Evolutionary conservation across 441 rosid genomes (phyloP), one percentile per base, ranked within the genome.

Genomic region (Erysimum pusillum): DNA sequence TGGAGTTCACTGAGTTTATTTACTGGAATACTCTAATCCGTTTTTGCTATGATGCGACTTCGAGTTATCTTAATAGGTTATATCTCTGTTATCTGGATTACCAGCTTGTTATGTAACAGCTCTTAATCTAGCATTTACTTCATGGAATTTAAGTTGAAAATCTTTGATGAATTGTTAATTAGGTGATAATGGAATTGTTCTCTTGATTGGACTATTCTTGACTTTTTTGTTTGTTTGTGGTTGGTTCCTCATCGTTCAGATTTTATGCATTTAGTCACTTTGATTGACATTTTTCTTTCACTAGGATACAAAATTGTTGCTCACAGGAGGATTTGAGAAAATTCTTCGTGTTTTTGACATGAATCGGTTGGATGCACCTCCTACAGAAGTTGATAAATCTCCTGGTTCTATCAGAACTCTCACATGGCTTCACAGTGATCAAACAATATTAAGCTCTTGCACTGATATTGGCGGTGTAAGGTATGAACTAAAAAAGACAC

Each of bases 351-450:
- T 93, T 25, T 93, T 87, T 83, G 96, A 96, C 85, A 78, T 96
- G 87, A 91, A 91, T 76, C 89, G 88, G 49, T 90, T 84, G 49
- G 99, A 96, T 84, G 97, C 93, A 53, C 83, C 95, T 62, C 94
- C 97, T 36, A 89, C 91, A 62, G 92, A 88, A 85, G 89, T 91
- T 46, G 95, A 86, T 81, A 87, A 84, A 57, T 90, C 97, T 46
- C 98, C 97, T 61, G 96, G 98, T 62, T 90, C 99, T 66, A 80
- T 96, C 66, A 82, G 98, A 85, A 90, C 98, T 76, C 91, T 87
- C 74, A 90, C 98, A 34, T 96, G 98, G 97, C 97, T 96, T 76
- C 98, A 93, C 70, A 88, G 94, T 76, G 98, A 96, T 75, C 97
- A 93, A 85, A 90, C 97, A 25, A 91, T 96, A 69, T 74, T 93